A percentile compares a stretch with the other conserved stretches of the same genome.
phyloP scores from a whole-genome alignment of 1,284 basidiomycete species.

The Trametes polyzona region DNA sequence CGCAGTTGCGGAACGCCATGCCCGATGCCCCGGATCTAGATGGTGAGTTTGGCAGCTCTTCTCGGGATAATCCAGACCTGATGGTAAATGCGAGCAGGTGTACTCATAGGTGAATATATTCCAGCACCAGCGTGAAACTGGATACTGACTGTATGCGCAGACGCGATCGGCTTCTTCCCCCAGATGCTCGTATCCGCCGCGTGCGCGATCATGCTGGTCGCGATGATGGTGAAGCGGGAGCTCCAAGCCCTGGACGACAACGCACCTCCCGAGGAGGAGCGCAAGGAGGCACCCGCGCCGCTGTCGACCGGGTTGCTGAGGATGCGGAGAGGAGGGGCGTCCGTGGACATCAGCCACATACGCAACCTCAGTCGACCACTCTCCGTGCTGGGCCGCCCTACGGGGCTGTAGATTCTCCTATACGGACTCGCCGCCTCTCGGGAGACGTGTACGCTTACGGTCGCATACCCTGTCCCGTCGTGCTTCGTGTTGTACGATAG shows the following conservation, averaged over 20 bases:
- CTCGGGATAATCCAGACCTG: neutral
- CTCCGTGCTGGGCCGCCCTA: neutral
- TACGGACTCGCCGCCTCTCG: too few relatives aligned
- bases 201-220: conserved; percentile 45
- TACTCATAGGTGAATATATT: conserved; percentile 47
- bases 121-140: neutral
- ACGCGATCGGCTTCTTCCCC: conserved; percentile 59
- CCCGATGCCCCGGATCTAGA: conserved; percentile 61
- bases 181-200: conserved; percentile 55
- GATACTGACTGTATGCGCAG: conserved; percentile 31
- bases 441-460: too few relatives aligned
- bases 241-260: conserved; percentile 27
- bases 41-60: conserved; percentile 38
- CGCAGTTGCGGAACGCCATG: conserved; percentile 57
- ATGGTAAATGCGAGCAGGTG: conserved; percentile 36
- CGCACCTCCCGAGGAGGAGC: conserved; percentile 1
- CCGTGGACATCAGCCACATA: conserved; percentile 22
- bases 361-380: conserved; percentile 14
- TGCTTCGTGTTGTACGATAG: too few relatives aligned
- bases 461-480: too few relatives aligned
- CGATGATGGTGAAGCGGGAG: conserved; percentile 49
- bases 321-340: conserved; percentile 27
- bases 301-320: conserved; percentile 28
- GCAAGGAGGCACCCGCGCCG: conserved; percentile 27
- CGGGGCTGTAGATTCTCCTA: neutral